A percentile compares a stretch with the other conserved stretches of the same genome.
phyloP scores from a whole-genome alignment of 2,329 filamentous ascomycete genomes.

The Trichoderma endophyticum region DNA sequence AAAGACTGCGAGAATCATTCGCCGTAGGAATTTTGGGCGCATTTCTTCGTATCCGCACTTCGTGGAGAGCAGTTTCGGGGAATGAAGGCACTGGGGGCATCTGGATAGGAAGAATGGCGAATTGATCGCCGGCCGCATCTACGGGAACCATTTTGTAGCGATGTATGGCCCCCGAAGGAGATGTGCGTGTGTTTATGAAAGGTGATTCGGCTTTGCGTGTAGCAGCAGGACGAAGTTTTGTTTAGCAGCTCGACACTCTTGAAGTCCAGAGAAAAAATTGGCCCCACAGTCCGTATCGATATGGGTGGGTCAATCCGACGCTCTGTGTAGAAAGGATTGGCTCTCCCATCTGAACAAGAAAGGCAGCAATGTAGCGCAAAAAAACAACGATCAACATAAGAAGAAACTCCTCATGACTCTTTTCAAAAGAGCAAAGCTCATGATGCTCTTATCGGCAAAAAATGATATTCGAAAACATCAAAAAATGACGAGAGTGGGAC shows the following conservation, averaged over 20 bases:
- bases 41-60: slow-evolving; percentile 83
- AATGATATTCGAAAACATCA: not conserved
- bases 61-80: slow-evolving; percentile 65
- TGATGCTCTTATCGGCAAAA: not conserved
- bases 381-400: not conserved
- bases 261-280: slow-evolving; percentile 10
- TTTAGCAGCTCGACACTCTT: not conserved
- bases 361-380: not conserved
- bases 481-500: slow-evolving; percentile 22
- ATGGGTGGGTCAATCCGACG: not conserved
- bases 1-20: slow-evolving; percentile 75
- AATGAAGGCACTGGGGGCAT: slow-evolving; percentile 63
- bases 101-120: slow-evolving; percentile 65
- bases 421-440: too few species aligned
- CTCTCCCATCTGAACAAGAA: not conserved
- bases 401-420: not conserved
- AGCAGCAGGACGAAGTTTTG: not conserved
- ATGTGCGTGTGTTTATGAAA: not conserved
- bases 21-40: slow-evolving; percentile 72
- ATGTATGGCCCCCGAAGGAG: not conserved
- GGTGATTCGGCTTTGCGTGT: not conserved
- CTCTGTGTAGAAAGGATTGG: not conserved
- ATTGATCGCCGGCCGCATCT: slow-evolving; percentile 48
- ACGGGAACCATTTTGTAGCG: slow-evolving; percentile 29
- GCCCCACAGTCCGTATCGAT: slow-evolving; percentile 12